Conservation (phyloP, 179 eudicot species). For the Silene noctiflora region DNA sequence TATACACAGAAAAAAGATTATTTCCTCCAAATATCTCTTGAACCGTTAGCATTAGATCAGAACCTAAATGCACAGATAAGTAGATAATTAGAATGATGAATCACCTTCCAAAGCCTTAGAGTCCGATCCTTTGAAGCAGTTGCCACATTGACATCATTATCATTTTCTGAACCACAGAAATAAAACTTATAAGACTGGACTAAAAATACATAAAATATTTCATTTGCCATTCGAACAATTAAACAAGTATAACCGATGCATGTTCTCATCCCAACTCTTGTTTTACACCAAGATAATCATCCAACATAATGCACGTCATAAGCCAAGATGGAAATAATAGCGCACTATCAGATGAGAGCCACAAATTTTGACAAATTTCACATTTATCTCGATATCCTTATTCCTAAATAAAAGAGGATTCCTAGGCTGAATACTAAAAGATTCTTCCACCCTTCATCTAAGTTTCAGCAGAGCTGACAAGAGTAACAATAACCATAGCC, state of each 20-base stretch:
- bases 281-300: not conserved
- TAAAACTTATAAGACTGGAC: not conserved
- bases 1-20: slow-evolving; percentile 1
- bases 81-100: slow-evolving; percentile 6
- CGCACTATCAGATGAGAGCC: not conserved
- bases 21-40: not conserved
- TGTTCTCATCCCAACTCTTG: not conserved
- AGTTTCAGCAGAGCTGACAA: not conserved
- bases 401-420: not conserved
- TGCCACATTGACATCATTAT: slow-evolving; percentile 39
- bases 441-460: not conserved
- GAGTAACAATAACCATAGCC: not conserved
- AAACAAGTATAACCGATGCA: not conserved
- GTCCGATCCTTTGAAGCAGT: slow-evolving; percentile 94
- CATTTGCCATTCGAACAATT: not conserved
- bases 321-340: not conserved
- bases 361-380: not conserved
- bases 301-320: not conserved
- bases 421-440: not conserved
- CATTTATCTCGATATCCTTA: not conserved
- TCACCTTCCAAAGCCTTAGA: slow-evolving; percentile 86
- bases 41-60: not conserved
- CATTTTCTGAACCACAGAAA: slow-evolving; percentile 41
- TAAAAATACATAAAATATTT: not conserved
- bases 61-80: not conserved